Conservation (phyloP, 2,329 filamentous ascomycete species). For the Talaromyces sp. region DNA sequence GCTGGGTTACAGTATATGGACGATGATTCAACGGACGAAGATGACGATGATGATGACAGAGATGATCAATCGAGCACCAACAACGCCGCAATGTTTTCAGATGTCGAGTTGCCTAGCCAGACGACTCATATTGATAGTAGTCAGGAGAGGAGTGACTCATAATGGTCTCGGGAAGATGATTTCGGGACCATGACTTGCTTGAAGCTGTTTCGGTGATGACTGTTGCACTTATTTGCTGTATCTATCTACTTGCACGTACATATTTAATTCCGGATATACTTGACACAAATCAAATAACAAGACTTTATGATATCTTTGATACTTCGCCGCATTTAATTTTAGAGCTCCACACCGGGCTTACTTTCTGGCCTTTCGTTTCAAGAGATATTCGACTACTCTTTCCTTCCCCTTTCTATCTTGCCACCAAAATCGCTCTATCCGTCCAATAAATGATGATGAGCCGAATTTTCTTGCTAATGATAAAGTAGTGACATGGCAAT, state of each 20-base stretch:
- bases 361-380: too few species aligned
- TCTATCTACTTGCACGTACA: background rate
- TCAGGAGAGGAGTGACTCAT: background rate
- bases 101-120: constrained; percentile 14
- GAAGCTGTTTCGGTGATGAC: background rate
- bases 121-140: background rate
- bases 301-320: background rate
- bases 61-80: constrained; percentile 31
- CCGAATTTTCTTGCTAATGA: too few species aligned
- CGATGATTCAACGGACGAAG: constrained; percentile 37
- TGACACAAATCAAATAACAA: background rate
- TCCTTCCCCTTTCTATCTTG: too few species aligned
- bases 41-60: constrained; percentile 32
- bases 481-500: too few species aligned
- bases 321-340: background rate
- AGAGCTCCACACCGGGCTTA: too few species aligned
- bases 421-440: too few species aligned
- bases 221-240: constrained; percentile 11
- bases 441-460: too few species aligned
- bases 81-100: background rate
- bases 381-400: too few species aligned
- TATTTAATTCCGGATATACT: background rate
- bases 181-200: background rate
- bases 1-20: constrained; percentile 41
- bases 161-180: background rate